Conservation (phyloP, 2,329 filamentous ascomycete genomes). For the Tolypocladium cylindrosporum region DNA sequence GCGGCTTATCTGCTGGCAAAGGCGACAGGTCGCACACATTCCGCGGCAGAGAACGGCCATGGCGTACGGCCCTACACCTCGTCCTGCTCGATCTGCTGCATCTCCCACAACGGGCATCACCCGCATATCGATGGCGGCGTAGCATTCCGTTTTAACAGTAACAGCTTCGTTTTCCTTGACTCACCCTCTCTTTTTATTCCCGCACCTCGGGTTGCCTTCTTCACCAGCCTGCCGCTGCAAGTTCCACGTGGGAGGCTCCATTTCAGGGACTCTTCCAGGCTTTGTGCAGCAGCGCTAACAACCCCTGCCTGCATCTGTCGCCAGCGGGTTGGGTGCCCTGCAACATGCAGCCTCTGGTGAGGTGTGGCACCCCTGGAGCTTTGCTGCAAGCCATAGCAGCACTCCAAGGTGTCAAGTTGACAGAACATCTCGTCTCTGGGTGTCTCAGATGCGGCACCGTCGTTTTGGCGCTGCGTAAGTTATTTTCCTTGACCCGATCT, state of each 20-base stretch:
- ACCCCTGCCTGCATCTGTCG: constrained; percentile 2
- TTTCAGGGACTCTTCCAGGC: constrained; percentile 5
- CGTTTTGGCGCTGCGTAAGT: neutral
- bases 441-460: neutral
- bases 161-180: neutral
- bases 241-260: constrained; percentile 19
- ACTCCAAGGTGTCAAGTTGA: neutral
- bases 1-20: neutral
- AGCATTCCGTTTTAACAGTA: neutral
- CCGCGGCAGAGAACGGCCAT: neutral
- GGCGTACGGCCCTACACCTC: neutral
- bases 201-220: neutral
- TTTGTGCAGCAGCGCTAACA: constrained; percentile 14
- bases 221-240: constrained; percentile 11
- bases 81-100: neutral
- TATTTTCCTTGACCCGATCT: neutral
- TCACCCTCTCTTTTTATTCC: constrained; percentile 1
- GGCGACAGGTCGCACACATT: neutral
- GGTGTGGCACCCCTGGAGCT: neutral
- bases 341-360: neutral
- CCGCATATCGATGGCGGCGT: constrained; percentile 1
- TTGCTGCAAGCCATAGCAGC: neutral
- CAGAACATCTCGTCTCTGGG: neutral
- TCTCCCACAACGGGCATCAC: neutral
- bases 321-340: constrained; percentile 1